Percentiles rank a stretch among this genome's conserved stretches.
phyloP scores from a whole-genome alignment of 2,329 filamentous ascomycete species.

The Neofusicoccum kwambonambiense region DNA sequence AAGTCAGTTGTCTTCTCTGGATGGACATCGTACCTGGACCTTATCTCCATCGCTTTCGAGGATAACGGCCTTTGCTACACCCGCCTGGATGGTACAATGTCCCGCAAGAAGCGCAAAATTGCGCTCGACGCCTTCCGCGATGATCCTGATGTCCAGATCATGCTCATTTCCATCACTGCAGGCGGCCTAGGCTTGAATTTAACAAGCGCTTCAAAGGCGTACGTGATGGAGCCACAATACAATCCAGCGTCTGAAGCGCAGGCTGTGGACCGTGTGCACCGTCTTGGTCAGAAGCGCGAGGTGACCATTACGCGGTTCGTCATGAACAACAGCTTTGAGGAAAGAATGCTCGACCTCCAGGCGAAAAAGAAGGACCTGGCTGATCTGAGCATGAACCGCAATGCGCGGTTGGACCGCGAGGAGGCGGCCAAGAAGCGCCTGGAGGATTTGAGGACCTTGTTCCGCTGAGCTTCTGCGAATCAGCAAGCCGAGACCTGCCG shows the following conservation, averaged over 20 bases:
- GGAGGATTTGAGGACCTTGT: constrained; percentile 60
- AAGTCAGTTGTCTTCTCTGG: constrained; percentile 94
- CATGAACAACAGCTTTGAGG: constrained; percentile 88
- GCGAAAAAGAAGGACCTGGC: constrained; percentile 91
- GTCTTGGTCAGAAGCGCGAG: constrained; percentile 78
- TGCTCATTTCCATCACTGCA: constrained; percentile 88
- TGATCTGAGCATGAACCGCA: constrained; percentile 61
- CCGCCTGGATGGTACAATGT: constrained; percentile 91
- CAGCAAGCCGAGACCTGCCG: too few relatives aligned
- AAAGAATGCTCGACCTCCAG: constrained; percentile 87
- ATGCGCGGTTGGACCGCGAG: constrained; percentile 54
- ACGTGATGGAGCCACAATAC: constrained; percentile 98
- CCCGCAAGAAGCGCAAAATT: constrained; percentile 66
- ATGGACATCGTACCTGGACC: constrained; percentile 93
- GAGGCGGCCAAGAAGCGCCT: constrained; percentile 66
- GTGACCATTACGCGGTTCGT: constrained; percentile 87
- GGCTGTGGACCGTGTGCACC: constrained; percentile 89
- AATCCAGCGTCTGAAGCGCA: constrained; percentile 95
- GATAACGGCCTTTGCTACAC: constrained; percentile 65
- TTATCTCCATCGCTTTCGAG: constrained; percentile 80
- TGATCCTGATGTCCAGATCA: constrained; percentile 69
- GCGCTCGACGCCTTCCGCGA: constrained; percentile 78
- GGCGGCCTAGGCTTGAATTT: constrained; percentile 90
- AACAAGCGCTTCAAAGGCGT: constrained; percentile 80
- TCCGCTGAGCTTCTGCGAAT: constrained; percentile 33